These are phyloP conservation scores for Leonotis leonurus DNA, from an alignment of 257 asterid species.

Conservation along the genomic window DNA sequence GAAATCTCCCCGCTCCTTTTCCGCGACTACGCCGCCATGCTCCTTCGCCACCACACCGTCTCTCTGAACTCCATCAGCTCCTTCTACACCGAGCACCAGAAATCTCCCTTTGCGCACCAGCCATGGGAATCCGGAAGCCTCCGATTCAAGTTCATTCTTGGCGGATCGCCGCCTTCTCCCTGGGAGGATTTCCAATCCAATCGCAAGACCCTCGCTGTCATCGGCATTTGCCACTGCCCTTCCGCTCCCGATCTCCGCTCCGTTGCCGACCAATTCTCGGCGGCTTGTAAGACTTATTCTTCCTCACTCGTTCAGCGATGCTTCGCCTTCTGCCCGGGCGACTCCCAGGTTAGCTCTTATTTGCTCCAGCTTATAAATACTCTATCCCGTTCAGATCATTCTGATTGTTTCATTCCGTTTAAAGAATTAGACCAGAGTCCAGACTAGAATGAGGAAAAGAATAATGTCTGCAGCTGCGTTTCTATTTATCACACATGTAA, in stretches of 20 bases:
- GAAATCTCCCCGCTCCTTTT: conserved; percentile 50
- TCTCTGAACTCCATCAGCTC: conserved; percentile 82
- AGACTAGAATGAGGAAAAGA: neutral
- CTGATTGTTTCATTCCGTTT: neutral
- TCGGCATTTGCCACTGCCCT: conserved; percentile 89
- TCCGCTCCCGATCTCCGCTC: conserved; percentile 75
- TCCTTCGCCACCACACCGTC: conserved; percentile 76
- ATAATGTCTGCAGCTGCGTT: neutral
- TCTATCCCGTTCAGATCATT: neutral
- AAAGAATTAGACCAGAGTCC: neutral
- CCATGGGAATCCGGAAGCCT: conserved; percentile 91
- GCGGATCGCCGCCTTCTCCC: conserved; percentile 88
- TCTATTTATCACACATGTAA: no score
- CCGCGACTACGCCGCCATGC: conserved; percentile 76
- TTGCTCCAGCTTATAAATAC: neutral
- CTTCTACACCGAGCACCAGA: conserved; percentile 98
- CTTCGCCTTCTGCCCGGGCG: conserved; percentile 91
- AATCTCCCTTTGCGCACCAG: conserved; percentile 81
- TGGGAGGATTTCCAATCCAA: conserved; percentile 97
- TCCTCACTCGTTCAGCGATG: conserved; percentile 86
- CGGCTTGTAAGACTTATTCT: conserved; percentile 62
- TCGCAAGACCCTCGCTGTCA: conserved; percentile 78
- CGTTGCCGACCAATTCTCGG: conserved; percentile 48
- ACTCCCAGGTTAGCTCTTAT: conserved; percentile 54
- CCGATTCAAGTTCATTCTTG: conserved; percentile 81